A percentile compares a stretch with the other conserved stretches of the same genome.
Evolutionary conservation across 805 yeast species (phyloP).

Genomic region (Cyberlindnera subsufficiens): DNA sequence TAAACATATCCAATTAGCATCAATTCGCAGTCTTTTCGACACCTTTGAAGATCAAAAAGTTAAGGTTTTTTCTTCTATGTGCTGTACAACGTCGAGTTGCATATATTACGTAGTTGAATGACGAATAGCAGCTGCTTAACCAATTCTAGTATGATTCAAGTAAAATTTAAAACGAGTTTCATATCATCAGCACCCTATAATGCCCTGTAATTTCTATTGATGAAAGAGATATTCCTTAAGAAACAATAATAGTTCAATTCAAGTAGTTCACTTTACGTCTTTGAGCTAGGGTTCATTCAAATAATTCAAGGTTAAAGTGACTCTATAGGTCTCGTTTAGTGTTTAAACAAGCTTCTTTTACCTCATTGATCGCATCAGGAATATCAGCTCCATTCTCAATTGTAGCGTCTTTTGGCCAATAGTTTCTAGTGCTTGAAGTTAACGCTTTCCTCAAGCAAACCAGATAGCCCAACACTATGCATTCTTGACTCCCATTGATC

Average conservation of each 20-base stretch:
- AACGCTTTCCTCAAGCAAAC: slow-evolving; percentile 4
- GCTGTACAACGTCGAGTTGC: too few relatives aligned
- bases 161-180: slow-evolving; percentile 7
- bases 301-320: not conserved
- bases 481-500: slow-evolving; percentile 12
- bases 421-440: slow-evolving; percentile 15
- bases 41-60: too few relatives aligned
- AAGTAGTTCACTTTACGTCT: too few relatives aligned
- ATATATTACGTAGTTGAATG: too few relatives aligned
- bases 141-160: slow-evolving; percentile 1
- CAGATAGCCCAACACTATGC: slow-evolving; percentile 21
- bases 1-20: too few relatives aligned
- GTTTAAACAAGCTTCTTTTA: slow-evolving; percentile 15
- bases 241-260: not conserved
- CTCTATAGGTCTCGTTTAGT: slow-evolving; percentile 1
- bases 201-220: too few relatives aligned
- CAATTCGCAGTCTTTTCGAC: too few relatives aligned
- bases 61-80: too few relatives aligned
- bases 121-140: not conserved
- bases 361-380: slow-evolving; percentile 17
- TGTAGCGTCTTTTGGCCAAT: slow-evolving; percentile 1
- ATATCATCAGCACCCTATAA: not conserved
- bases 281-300: too few relatives aligned
- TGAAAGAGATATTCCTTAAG: not conserved
- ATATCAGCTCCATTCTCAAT: slow-evolving; percentile 16